Evolutionary conservation across 345 rosid species (phyloP), one percentile per base, ranked within the genome.

Genomic region (Anacardium occidentale): DNA sequence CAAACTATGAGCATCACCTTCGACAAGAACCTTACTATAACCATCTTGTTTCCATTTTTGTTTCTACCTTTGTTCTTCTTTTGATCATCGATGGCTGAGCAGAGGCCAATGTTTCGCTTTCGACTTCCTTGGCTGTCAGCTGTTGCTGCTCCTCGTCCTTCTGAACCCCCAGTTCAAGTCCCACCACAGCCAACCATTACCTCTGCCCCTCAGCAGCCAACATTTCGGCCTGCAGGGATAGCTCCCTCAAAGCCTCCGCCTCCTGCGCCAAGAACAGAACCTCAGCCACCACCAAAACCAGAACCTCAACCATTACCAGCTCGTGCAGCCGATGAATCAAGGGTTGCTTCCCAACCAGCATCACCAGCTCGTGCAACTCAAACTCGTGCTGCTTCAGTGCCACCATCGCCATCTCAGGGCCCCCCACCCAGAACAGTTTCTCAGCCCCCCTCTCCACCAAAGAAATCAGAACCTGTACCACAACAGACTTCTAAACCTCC

Each of bases 71-170:
- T 25, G 3, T 66, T 7, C 10, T 26, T 14, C 26, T 67, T 10
- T 58, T 66, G n/a, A 45, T 55, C 64, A 78, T 4, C 71, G 12
- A 86, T 87, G 90, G 81, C 80, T 25, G 85, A 86, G 0, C 83
- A 72, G 63, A 79, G 86, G 73, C 85, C 53, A 32, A 40, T 64
- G 65, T 82, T 85, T 62, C 87, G 89, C 21, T 85, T 85, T 73
- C 81, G 85, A 51, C 81, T 90, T 54, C 91, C 94, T 32, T 90
- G 94, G 94, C 76, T 81, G 24, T 61, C 85, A 5, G 71, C 82
- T 29, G 59, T 67, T 25, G 53, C 64, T 21, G 61, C 64, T 20
- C 63, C 71, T 45, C 44, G 72, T 54, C 81, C 75, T 55, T 76
- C 81, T 20, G 11, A 66, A 0, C 65, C 59, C 62, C 73, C 67